A percentile compares a stretch with the other conserved stretches of the same genome.
phyloP scores from a whole-genome alignment of 2,329 filamentous ascomycete species.

The Ascosphaera apis region DNA sequence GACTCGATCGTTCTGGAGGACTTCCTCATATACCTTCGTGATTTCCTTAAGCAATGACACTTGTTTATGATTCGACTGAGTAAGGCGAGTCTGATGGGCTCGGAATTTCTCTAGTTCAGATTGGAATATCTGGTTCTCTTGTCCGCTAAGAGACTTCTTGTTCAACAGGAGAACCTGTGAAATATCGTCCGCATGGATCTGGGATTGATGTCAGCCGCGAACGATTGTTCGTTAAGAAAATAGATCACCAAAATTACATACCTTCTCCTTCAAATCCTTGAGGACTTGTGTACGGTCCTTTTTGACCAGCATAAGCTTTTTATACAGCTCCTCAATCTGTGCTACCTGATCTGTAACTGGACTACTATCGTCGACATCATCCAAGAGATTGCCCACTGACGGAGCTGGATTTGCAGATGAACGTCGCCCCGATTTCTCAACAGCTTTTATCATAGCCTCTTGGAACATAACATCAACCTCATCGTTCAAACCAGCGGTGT shows the following conservation, averaged over 20 bases:
- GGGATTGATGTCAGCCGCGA: background rate
- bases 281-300: slow-evolving; percentile 74
- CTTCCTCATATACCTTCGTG: slow-evolving; percentile 60
- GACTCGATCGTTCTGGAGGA: slow-evolving; percentile 85
- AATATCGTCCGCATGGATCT: slow-evolving; percentile 94
- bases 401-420: slow-evolving; percentile 33
- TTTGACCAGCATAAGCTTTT: slow-evolving; percentile 81
- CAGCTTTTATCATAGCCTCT: slow-evolving; percentile 57
- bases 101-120: slow-evolving; percentile 94
- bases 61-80: slow-evolving; percentile 92
- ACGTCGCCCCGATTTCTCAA: slow-evolving; percentile 29
- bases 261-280: slow-evolving; percentile 96
- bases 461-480: slow-evolving; percentile 81
- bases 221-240: slow-evolving; percentile 4
- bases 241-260: slow-evolving; percentile 14
- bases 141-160: slow-evolving; percentile 85
- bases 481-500: slow-evolving; percentile 61
- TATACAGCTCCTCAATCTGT: slow-evolving; percentile 69
- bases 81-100: slow-evolving; percentile 69
- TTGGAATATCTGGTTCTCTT: slow-evolving; percentile 81
- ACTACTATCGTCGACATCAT: slow-evolving; percentile 71
- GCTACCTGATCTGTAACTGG: slow-evolving; percentile 72
- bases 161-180: slow-evolving; percentile 93
- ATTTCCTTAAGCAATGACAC: slow-evolving; percentile 85
- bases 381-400: slow-evolving; percentile 57